Conservation (phyloP, 2,329 filamentous ascomycete species). For the Phaeomoniella chlamydospora region DNA sequence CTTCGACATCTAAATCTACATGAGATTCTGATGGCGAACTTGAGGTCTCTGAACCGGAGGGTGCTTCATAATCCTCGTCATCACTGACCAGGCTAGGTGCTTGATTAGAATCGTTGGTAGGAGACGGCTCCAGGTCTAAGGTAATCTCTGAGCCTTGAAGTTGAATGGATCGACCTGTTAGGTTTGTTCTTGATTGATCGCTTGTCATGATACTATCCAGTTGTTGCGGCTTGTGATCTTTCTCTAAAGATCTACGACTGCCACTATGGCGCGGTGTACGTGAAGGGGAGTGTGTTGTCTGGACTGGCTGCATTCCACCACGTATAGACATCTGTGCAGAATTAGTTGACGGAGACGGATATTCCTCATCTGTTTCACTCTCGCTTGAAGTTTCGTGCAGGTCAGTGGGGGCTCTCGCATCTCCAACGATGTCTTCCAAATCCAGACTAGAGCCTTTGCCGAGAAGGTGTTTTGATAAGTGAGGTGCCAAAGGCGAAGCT, state of each 20-base stretch:
- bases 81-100: constrained; percentile 69
- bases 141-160: not conserved
- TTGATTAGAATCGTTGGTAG: constrained; percentile 51
- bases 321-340: constrained; percentile 9
- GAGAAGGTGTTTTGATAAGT: constrained; percentile 52
- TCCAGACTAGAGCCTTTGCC: constrained; percentile 47
- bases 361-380: constrained; percentile 22
- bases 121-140: constrained; percentile 9
- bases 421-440: constrained; percentile 42
- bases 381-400: constrained; percentile 23
- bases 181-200: not conserved
- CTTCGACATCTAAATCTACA: constrained; percentile 34
- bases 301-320: constrained; percentile 37
- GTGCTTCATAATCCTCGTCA: constrained; percentile 59
- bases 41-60: constrained; percentile 48
- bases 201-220: not conserved
- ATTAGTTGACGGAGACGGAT: constrained; percentile 18
- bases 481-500: constrained; percentile 45
- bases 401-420: constrained; percentile 30
- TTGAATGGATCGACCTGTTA: not conserved
- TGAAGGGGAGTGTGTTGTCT: constrained; percentile 39
- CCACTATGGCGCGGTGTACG: constrained; percentile 28
- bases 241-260: constrained; percentile 4
- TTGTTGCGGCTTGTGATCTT: constrained; percentile 1
- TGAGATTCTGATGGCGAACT: constrained; percentile 36